Conservation (phyloP, 306 rosid species). For the Mimosa bimucronata region DNA sequence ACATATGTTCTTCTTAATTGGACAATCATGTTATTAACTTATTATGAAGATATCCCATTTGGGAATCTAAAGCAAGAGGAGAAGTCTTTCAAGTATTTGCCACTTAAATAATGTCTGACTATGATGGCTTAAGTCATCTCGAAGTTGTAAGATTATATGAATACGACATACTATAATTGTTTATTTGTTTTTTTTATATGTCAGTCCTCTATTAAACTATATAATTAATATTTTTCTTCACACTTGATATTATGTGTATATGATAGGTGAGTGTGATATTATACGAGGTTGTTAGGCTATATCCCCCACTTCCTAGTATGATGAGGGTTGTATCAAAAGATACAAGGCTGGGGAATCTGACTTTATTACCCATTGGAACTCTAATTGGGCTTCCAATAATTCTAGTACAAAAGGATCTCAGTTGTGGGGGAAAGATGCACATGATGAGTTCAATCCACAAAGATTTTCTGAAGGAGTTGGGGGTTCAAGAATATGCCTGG, state of each 20-base stretch:
- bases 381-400: not conserved
- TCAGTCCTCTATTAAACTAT: too few relatives aligned
- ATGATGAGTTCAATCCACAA: not conserved
- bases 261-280: too few relatives aligned
- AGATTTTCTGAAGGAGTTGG: not conserved
- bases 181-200: too few relatives aligned
- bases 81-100: constrained; percentile 38
- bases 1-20: constrained; percentile 37
- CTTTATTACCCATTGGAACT: not conserved
- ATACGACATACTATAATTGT: too few relatives aligned
- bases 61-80: constrained; percentile 42
- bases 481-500: constrained; percentile 16
- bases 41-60: constrained; percentile 14
- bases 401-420: not conserved
- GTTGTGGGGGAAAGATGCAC: constrained; percentile 1
- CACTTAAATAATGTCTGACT: constrained; percentile 23
- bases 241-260: too few relatives aligned
- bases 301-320: not conserved
- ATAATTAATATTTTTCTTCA: not conserved
- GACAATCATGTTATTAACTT: constrained; percentile 43
- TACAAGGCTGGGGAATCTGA: not conserved
- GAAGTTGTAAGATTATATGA: constrained; percentile 2
- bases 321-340: not conserved
- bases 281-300: constrained; percentile 14
- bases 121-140: constrained; percentile 24